phyloP scores from a whole-genome alignment of 2,329 filamentous ascomycete species.

The Trichoderma sp. region DNA sequence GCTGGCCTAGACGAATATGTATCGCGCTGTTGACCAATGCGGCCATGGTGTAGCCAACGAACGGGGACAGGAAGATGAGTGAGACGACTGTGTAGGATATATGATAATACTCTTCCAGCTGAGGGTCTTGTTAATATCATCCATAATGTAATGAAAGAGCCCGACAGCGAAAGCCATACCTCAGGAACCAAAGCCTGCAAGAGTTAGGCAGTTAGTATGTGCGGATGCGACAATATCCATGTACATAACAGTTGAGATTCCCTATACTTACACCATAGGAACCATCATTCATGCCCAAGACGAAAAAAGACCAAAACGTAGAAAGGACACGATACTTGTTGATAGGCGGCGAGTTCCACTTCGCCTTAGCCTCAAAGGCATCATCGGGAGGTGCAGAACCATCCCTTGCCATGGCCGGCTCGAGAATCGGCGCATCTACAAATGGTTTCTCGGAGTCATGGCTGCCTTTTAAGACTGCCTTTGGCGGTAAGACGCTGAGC shows the following conservation, averaged over 20 bases:
- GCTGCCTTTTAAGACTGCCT: background rate
- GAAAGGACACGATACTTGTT: constrained; percentile 50
- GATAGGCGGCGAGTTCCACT: constrained; percentile 47
- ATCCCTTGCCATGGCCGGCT: background rate
- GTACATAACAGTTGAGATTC: background rate
- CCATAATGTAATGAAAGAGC: background rate
- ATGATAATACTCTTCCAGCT: constrained; percentile 36
- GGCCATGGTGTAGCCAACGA: constrained; percentile 43
- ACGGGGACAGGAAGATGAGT: constrained; percentile 41
- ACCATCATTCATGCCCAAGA: constrained; percentile 57
- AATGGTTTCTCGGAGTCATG: background rate
- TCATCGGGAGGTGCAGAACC: background rate
- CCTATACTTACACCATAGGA: constrained; percentile 51
- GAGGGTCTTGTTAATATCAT: background rate
- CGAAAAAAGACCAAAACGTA: constrained; percentile 56
- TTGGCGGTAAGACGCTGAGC: background rate
- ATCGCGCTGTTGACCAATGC: constrained; percentile 39
- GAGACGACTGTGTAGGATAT: constrained; percentile 43
- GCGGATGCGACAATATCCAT: background rate
- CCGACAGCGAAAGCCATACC: background rate
- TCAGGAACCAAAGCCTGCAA: constrained; percentile 7
- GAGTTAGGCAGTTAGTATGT: background rate
- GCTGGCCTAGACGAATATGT: constrained; percentile 40
- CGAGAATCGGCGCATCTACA: constrained; percentile 1
- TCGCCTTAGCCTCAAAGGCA: constrained; percentile 29